A percentile compares a stretch with the other conserved stretches of the same genome.
Conservation (phyloP, 2,329 filamentous ascomycete genomes). For the Sordariomycetes sp. region DNA sequence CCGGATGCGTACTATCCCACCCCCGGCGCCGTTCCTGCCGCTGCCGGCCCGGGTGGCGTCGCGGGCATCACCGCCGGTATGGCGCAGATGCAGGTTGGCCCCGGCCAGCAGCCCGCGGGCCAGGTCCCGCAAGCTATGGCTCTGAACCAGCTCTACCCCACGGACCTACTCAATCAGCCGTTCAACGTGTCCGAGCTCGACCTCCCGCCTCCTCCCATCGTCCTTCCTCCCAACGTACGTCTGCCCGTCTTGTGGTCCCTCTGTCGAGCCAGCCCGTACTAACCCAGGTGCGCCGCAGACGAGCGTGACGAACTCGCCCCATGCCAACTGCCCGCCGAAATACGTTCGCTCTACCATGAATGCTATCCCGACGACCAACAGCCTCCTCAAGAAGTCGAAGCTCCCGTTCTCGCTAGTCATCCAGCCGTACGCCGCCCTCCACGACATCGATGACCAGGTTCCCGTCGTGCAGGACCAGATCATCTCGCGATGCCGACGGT, state of each 20-base stretch:
- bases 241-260: not conserved
- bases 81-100: slow-evolving; percentile 68
- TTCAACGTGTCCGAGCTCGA: slow-evolving; percentile 92
- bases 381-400: slow-evolving; percentile 90
- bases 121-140: slow-evolving; percentile 19
- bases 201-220: slow-evolving; percentile 77
- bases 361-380: slow-evolving; percentile 82
- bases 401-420: slow-evolving; percentile 92
- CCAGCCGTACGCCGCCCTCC: slow-evolving; percentile 84
- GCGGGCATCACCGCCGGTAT: slow-evolving; percentile 60
- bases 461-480: slow-evolving; percentile 93
- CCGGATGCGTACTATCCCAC: slow-evolving; percentile 52
- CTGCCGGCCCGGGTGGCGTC: slow-evolving; percentile 31
- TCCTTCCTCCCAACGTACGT: slow-evolving; percentile 83
- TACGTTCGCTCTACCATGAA: slow-evolving; percentile 94
- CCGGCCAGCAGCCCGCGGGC: slow-evolving; percentile 21
- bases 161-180: slow-evolving; percentile 81
- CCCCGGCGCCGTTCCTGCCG: slow-evolving; percentile 17
- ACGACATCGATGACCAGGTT: slow-evolving; percentile 82
- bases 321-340: slow-evolving; percentile 84
- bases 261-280: not conserved
- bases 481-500: slow-evolving; percentile 90
- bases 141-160: slow-evolving; percentile 83
- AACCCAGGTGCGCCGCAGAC: slow-evolving; percentile 34
- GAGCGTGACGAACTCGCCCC: slow-evolving; percentile 79